Conservation (phyloP, 1,284 basidiomycete genomes). For the Lignosus rhinocerotis region DNA sequence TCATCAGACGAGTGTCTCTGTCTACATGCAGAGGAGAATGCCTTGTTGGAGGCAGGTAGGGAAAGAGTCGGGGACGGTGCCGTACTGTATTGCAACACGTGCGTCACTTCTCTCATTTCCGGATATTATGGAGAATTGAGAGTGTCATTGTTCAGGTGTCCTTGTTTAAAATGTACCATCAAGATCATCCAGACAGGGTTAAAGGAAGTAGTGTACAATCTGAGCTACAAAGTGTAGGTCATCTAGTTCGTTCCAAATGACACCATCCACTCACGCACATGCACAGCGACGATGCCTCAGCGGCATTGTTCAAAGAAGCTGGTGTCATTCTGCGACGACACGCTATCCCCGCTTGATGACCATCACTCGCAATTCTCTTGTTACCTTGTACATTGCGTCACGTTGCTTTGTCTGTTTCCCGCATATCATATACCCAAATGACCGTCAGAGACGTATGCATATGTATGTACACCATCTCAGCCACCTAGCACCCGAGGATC, state of each 20-base stretch:
- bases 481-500: conserved; percentile 38
- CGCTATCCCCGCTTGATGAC: conserved; percentile 34
- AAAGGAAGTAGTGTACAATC: conserved; percentile 91
- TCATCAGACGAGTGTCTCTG: conserved; percentile 87
- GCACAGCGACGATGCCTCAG: conserved; percentile 77
- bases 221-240: conserved; percentile 91
- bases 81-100: conserved; percentile 91
- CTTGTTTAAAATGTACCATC: conserved; percentile 93
- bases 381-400: neutral
- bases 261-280: neutral
- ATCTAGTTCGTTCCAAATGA: conserved; percentile 5
- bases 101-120: conserved; percentile 28
- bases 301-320: conserved; percentile 73
- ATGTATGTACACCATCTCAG: neutral
- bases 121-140: conserved; percentile 3
- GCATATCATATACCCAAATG: neutral
- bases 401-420: neutral
- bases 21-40: conserved; percentile 98
- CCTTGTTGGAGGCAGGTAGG: conserved; percentile 88
- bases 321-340: conserved; percentile 78
- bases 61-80: conserved; percentile 83
- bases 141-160: conserved; percentile 64
- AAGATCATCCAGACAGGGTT: conserved; percentile 98
- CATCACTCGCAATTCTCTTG: neutral
- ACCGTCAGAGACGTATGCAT: neutral